Percentiles rank a stretch among this genome's conserved stretches.
Evolutionary conservation across 768 basidiomycete species (phyloP).

Genomic region (Daedaleopsis nitida): DNA sequence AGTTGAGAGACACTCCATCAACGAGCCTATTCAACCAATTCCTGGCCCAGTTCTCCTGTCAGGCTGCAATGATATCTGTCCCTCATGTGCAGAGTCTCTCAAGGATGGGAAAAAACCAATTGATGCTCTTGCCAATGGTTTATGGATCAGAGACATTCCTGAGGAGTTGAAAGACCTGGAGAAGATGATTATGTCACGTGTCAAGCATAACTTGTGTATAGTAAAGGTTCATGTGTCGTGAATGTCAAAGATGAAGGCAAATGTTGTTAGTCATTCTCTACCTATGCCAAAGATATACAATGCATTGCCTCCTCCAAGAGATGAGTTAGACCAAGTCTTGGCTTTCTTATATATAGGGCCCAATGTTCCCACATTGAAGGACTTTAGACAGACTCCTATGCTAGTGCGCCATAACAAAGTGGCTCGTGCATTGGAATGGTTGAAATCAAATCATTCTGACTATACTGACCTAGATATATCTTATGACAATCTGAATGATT

Average conservation of each 20-base stretch:
- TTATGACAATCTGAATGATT: constrained; percentile 3
- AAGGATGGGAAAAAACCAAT: not conserved
- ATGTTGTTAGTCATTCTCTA: constrained; percentile 19
- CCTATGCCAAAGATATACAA: constrained; percentile 16
- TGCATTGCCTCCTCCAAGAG: constrained; percentile 6
- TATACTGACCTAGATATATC: constrained; percentile 19
- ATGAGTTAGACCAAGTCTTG: constrained; percentile 22
- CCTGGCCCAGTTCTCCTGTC: not conserved
- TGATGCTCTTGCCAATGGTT: constrained; percentile 33
- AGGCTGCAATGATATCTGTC: not conserved
- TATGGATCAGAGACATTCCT: constrained; percentile 41
- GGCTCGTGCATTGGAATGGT: constrained; percentile 19
- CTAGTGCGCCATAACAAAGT: constrained; percentile 27
- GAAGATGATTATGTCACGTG: constrained; percentile 30
- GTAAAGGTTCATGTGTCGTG: constrained; percentile 33
- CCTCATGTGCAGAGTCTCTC: not conserved
- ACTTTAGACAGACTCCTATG: constrained; percentile 26
- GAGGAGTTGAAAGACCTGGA: constrained; percentile 33
- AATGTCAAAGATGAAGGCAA: constrained; percentile 16
- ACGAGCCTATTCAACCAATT: not conserved
- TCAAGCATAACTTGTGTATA: constrained; percentile 34
- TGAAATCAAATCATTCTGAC: constrained; percentile 22
- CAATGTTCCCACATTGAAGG: constrained; percentile 26
- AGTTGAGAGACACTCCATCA: not conserved
- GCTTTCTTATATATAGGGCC: constrained; percentile 37